Conservation (phyloP, 2,329 filamentous ascomycete species). For the Pyrenochaeta sp. region DNA sequence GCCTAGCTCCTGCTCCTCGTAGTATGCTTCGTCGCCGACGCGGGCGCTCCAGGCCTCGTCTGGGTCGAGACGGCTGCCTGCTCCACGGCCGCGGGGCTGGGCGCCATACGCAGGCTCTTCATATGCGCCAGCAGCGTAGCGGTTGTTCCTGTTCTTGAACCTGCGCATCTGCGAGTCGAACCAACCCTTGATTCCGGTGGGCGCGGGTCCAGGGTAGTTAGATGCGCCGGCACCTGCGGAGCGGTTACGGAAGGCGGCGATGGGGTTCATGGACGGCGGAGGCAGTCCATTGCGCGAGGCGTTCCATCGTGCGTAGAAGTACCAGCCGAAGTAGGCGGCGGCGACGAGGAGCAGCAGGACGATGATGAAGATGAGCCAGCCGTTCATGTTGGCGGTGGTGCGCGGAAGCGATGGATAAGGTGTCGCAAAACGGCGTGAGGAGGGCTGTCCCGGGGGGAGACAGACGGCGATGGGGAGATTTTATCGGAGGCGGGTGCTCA, state of each 20-base stretch:
- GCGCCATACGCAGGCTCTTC: constrained; percentile 65
- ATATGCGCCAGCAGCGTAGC: constrained; percentile 74
- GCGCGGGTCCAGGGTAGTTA: constrained; percentile 59
- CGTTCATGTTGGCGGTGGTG: constrained; percentile 41
- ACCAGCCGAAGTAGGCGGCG: constrained; percentile 70
- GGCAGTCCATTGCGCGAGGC: constrained; percentile 78
- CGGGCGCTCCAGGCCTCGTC: constrained; percentile 87
- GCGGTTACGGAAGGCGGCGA: constrained; percentile 70
- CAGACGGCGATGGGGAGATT: neutral
- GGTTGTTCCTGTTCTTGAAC: constrained; percentile 71
- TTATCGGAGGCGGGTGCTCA: neutral
- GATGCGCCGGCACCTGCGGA: constrained; percentile 35
- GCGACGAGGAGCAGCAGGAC: constrained; percentile 72
- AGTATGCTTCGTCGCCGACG: constrained; percentile 78
- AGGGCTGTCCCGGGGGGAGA: neutral
- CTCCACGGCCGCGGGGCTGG: constrained; percentile 46
- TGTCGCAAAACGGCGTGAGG: neutral
- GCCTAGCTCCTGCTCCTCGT: constrained; percentile 79
- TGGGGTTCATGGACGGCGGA: constrained; percentile 72
- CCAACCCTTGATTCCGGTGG: constrained; percentile 75
- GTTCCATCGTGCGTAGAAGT: constrained; percentile 74
- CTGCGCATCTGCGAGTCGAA: constrained; percentile 70
- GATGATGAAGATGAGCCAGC: constrained; percentile 69
- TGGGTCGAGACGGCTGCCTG: constrained; percentile 72
- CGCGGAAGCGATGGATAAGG: constrained; percentile 6